A percentile compares a stretch with the other conserved stretches of the same genome.
phyloP scores from a whole-genome alignment of 2,329 filamentous ascomycete genomes.

The Cordyceps tenuipes region DNA sequence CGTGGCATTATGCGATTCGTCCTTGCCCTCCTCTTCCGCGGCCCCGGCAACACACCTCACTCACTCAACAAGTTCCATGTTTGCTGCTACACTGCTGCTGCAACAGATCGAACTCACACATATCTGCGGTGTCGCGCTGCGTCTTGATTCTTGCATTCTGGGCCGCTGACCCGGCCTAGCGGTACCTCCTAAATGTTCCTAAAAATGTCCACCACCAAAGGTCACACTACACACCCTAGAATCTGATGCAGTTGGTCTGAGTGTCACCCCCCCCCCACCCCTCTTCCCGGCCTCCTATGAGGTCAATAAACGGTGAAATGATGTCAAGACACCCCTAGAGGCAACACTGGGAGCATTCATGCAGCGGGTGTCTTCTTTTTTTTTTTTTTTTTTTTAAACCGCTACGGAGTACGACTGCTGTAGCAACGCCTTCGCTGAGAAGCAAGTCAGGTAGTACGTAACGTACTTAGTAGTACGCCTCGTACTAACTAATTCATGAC shows the following conservation, averaged over 20 bases:
- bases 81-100: not conserved
- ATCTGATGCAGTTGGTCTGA: not conserved
- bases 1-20: conserved; percentile 1
- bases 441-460: too few relatives aligned
- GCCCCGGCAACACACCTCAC: not conserved
- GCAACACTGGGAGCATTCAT: too few relatives aligned
- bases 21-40: not conserved
- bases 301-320: not conserved
- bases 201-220: too few relatives aligned
- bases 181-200: not conserved
- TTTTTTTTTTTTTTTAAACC: too few relatives aligned
- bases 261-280: too few relatives aligned
- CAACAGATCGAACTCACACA: conserved; percentile 1
- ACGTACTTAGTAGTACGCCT: too few relatives aligned
- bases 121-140: not conserved
- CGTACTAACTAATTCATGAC: too few relatives aligned
- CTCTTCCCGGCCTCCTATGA: not conserved
- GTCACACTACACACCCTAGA: not conserved
- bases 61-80: not conserved
- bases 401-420: too few relatives aligned
- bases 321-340: not conserved
- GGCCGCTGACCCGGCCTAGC: not conserved
- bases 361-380: too few relatives aligned
- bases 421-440: too few relatives aligned
- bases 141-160: not conserved